Evolutionary conservation across 495 filamentous ascomycete genomes (phyloP).

Genomic region (Penicillium cosmopolitanum): DNA sequence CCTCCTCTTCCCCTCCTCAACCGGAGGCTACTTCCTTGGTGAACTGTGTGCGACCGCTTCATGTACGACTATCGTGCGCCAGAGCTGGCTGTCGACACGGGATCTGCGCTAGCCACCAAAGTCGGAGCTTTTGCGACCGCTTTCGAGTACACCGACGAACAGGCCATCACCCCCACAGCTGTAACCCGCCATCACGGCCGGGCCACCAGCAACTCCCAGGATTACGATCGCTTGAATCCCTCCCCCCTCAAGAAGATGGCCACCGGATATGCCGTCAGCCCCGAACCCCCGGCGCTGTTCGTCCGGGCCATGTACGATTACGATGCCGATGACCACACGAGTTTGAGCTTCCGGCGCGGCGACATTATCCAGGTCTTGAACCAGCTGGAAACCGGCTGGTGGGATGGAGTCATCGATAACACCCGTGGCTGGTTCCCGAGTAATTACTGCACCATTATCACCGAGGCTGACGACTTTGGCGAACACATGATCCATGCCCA

Average conservation of each 20-base stretch:
- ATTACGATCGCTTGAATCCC: conserved; percentile 32
- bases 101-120: conserved; percentile 41
- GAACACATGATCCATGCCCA: conserved; percentile 41
- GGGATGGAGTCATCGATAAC: conserved; percentile 91
- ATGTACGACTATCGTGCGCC: conserved; percentile 43
- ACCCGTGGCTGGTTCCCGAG: conserved; percentile 98
- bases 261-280: conserved; percentile 62
- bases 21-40: background rate
- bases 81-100: conserved; percentile 40
- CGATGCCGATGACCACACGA: conserved; percentile 93
- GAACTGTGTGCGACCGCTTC: conserved; percentile 17
- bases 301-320: conserved; percentile 98
- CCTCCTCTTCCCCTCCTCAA: conserved; percentile 7
- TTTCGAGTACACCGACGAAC: conserved; percentile 52
- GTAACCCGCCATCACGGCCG: conserved; percentile 37
- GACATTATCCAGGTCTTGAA: conserved; percentile 98
- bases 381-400: conserved; percentile 97
- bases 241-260: conserved; percentile 44
- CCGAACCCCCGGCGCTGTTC: conserved; percentile 78
- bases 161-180: conserved; percentile 39
- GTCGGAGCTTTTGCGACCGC: conserved; percentile 46
- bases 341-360: conserved; percentile 91
- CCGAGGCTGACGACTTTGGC: conserved; percentile 66
- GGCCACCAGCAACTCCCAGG: conserved; percentile 34
- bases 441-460: conserved; percentile 91